These are phyloP conservation scores for Colletotrichum eleusines DNA, from an alignment of 2,329 filamentous ascomycete genomes.

Conservation along the genomic window DNA sequence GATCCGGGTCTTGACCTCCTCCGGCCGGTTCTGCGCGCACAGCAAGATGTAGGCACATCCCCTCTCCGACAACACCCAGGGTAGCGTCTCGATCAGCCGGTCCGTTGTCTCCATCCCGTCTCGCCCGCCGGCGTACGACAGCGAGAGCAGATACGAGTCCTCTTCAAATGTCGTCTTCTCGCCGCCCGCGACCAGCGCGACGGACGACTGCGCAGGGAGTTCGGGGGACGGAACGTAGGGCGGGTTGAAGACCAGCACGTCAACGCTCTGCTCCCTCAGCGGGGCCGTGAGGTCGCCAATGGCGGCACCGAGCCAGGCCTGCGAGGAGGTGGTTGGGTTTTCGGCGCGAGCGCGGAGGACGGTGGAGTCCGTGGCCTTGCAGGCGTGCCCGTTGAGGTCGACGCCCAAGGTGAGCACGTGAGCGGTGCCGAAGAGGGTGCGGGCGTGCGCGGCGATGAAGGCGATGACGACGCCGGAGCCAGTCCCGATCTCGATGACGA, in stretches of 20 bases:
- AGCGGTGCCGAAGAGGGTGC: conserved; percentile 76
- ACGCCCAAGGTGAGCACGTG: conserved; percentile 80
- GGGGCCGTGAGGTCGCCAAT: conserved; percentile 77
- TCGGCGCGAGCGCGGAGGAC: conserved; percentile 61
- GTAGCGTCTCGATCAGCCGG: conserved; percentile 78
- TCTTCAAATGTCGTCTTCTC: conserved; percentile 71
- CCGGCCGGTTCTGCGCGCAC: conserved; percentile 90
- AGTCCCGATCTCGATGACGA: conserved; percentile 88
- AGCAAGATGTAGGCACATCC: conserved; percentile 92
- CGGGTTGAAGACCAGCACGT: conserved; percentile 95
- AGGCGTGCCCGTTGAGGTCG: conserved; percentile 90
- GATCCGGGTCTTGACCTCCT: conserved; percentile 72
- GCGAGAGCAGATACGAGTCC: conserved; percentile 84
- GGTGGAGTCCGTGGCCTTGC: conserved; percentile 79
- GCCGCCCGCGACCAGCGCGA: conserved; percentile 38
- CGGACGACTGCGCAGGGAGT: conserved; percentile 64
- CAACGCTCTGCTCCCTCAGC: conserved; percentile 71
- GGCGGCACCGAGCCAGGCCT: conserved; percentile 72
- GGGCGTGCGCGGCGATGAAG: conserved; percentile 83
- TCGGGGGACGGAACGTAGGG: conserved; percentile 92
- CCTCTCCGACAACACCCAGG: conserved; percentile 69
- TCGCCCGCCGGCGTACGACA: conserved; percentile 89
- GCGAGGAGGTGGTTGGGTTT: conserved; percentile 53
- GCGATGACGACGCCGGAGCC: conserved; percentile 95
- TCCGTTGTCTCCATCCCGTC: conserved; percentile 97